phyloP scores from a whole-genome alignment of 306 rosid genomes.

The Vigna hirtella region DNA sequence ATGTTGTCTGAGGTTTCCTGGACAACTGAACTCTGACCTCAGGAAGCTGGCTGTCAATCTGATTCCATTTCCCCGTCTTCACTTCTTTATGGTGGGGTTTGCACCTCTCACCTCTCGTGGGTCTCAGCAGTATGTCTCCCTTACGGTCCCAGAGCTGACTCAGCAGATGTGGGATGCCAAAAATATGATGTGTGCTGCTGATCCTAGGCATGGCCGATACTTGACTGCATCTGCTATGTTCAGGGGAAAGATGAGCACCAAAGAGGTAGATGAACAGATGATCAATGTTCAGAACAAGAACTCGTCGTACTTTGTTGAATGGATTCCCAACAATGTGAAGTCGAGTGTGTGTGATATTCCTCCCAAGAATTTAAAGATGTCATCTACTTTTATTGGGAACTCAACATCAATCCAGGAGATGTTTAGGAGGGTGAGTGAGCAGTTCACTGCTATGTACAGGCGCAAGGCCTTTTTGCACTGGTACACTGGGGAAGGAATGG shows the following conservation, averaged over 20 bases:
- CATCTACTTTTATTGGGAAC: slow-evolving; percentile 91
- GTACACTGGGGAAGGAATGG: slow-evolving; percentile 98
- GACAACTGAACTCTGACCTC: slow-evolving; percentile 89
- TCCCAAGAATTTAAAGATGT: slow-evolving; percentile 81
- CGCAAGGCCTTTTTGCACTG: slow-evolving; percentile 96
- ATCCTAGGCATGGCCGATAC: slow-evolving; percentile 93
- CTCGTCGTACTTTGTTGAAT: slow-evolving; percentile 89
- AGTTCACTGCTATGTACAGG: slow-evolving; percentile 89
- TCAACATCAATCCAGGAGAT: slow-evolving; percentile 96
- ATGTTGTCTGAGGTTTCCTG: slow-evolving; percentile 93
- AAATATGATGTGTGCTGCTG: slow-evolving; percentile 98
- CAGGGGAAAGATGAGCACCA: slow-evolving; percentile 96
- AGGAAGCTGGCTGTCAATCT: slow-evolving; percentile 90
- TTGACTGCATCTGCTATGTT: slow-evolving; percentile 96
- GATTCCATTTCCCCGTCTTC: slow-evolving; percentile 95
- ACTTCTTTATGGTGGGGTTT: slow-evolving; percentile 95
- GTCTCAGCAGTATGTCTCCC: slow-evolving; percentile 91
- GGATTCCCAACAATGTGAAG: slow-evolving; percentile 97
- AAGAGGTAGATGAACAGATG: slow-evolving; percentile 94
- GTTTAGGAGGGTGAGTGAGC: slow-evolving; percentile 96
- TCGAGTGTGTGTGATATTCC: slow-evolving; percentile 93
- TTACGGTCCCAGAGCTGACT: slow-evolving; percentile 90
- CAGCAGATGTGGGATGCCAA: slow-evolving; percentile 99
- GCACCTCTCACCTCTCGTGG: slow-evolving; percentile 97
- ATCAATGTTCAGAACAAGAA: slow-evolving; percentile 96